phyloP scores from a whole-genome alignment of 2,329 filamentous ascomycete species.

The Didymella lethalis region DNA sequence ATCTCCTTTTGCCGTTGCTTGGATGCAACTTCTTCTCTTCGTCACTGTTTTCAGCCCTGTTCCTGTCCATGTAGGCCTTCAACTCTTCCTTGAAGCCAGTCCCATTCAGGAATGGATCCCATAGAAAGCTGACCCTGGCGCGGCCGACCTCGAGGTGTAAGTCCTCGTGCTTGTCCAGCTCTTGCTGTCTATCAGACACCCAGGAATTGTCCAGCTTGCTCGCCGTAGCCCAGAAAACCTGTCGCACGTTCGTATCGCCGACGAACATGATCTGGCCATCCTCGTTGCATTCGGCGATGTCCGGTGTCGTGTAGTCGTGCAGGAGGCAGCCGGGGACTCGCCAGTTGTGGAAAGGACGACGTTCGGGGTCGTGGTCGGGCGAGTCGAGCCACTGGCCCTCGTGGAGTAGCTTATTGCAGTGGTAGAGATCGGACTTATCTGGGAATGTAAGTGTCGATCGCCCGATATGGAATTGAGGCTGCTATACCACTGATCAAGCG shows the following conservation, averaged over 20 bases:
- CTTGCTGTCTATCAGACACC: slow-evolving; percentile 45
- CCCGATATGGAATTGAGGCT: not conserved
- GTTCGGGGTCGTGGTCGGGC: slow-evolving; percentile 41
- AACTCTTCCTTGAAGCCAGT: slow-evolving; percentile 55
- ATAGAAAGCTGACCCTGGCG: slow-evolving; percentile 64
- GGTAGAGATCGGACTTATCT: slow-evolving; percentile 59
- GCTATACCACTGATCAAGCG: slow-evolving; percentile 19
- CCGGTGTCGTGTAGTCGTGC: slow-evolving; percentile 62
- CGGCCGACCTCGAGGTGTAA: slow-evolving; percentile 55
- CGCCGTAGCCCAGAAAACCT: slow-evolving; percentile 67
- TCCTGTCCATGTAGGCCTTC: slow-evolving; percentile 41
- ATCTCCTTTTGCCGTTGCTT: slow-evolving; percentile 22
- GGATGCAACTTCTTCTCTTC: slow-evolving; percentile 2
- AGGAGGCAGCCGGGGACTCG: slow-evolving; percentile 68
- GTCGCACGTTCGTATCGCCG: slow-evolving; percentile 67
- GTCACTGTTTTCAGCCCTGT: slow-evolving; percentile 14
- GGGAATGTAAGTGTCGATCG: not conserved
- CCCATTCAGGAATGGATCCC: slow-evolving; percentile 69
- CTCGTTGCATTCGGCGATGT: slow-evolving; percentile 62
- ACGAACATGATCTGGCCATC: slow-evolving; percentile 64
- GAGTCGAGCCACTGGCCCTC: slow-evolving; percentile 62
- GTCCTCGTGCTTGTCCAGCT: slow-evolving; percentile 51
- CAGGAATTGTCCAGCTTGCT: slow-evolving; percentile 54
- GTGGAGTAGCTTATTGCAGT: slow-evolving; percentile 61
- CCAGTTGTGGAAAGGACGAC: slow-evolving; percentile 59